A percentile compares a stretch with the other conserved stretches of the same genome.
Conservation (phyloP, 2,329 filamentous ascomycete species). For the Sphaerulina musiva region DNA sequence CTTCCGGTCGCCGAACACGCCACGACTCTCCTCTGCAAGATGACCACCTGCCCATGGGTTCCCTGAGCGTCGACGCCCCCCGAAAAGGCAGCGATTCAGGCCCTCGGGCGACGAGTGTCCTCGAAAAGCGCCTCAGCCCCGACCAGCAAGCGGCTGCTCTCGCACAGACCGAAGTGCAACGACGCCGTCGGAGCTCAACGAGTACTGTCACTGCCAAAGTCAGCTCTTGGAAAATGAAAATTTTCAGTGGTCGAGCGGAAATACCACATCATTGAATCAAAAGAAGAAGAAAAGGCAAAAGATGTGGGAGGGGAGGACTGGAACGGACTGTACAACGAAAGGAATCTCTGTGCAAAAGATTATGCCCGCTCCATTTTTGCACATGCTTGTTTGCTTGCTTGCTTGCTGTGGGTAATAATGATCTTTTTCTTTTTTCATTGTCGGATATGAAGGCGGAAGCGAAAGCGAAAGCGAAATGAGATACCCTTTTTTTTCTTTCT, state of each 20-base stretch:
- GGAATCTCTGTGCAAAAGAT: too few species aligned
- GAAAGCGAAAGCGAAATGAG: too few species aligned
- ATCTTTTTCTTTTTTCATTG: too few species aligned
- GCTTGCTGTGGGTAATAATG: too few species aligned
- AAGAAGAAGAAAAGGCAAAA: too few species aligned
- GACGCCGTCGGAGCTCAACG: constrained; percentile 13
- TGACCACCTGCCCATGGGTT: constrained; percentile 15
- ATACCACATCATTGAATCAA: not conserved
- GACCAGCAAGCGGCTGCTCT: not conserved
- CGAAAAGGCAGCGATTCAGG: constrained; percentile 13
- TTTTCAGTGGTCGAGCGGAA: constrained; percentile 8
- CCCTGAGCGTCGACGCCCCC: constrained; percentile 8
- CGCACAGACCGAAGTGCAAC: not conserved
- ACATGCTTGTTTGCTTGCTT: too few species aligned
- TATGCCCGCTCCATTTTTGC: too few species aligned
- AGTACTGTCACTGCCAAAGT: constrained; percentile 18
- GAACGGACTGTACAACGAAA: too few species aligned
- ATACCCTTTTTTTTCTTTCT: too few species aligned
- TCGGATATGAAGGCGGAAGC: too few species aligned
- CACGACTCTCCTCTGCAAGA: constrained; percentile 7
- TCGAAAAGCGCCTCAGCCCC: constrained; percentile 4
- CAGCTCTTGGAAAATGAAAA: constrained; percentile 17
- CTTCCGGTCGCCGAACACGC: constrained; percentile 6
- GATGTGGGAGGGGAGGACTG: too few species aligned
- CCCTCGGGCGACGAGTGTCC: constrained; percentile 3